Base-by-base conservation (phyloP, 2,329 filamentous ascomycete genomes). In the Cercospora brassicicola region DNA sequence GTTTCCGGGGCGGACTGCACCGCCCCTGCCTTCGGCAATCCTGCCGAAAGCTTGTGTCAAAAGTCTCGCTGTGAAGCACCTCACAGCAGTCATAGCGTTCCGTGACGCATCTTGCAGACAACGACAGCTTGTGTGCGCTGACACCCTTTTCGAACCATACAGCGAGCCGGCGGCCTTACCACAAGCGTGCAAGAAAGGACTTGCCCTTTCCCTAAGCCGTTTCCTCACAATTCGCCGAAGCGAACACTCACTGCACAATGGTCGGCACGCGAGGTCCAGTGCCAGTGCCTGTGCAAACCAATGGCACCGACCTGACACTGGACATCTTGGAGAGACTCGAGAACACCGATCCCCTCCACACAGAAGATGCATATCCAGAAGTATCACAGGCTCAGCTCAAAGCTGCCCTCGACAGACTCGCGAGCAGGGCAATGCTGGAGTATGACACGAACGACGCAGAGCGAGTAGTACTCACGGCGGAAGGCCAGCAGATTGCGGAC, bases 401-500 rank as follows among this genome's bases (percentile, higher is more conserved):
- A 84, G 91, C 91, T 71, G 92, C 93, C 31, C 86, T 98, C 71
- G 95, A 98, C 82, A 88, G 93, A 73, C 87, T 99, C 63, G 86
- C 85, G 31, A 95, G 92, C 67, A 88, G 94, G 74, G 90, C 89
- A 61, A 97, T 97, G 93, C 85, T 98, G 71, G 84, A 86, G 72
- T 97, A 97, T 81, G 89, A 96, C 75, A 90, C 91, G 57, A 86
- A 93, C 69, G 93, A 97, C 73, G 85, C 86, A 62, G 92, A 97
- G 78, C 88, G 94, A 76, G 87, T 90, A 13, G 76, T 89, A 39
- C 83, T 98, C 33, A 95, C 96, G 68, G 81, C 87, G 72, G 93
- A 94, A 77, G 94, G 93, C 23, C 84, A 97, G 79, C 91, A 91
- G 72, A 90, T 98, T 64, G 79, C 78, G 23, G 79, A 81, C 59